These are phyloP conservation scores for Collybia sp. DNA, from an alignment of 768 basidiomycete genomes.

Conservation along the genomic window DNA sequence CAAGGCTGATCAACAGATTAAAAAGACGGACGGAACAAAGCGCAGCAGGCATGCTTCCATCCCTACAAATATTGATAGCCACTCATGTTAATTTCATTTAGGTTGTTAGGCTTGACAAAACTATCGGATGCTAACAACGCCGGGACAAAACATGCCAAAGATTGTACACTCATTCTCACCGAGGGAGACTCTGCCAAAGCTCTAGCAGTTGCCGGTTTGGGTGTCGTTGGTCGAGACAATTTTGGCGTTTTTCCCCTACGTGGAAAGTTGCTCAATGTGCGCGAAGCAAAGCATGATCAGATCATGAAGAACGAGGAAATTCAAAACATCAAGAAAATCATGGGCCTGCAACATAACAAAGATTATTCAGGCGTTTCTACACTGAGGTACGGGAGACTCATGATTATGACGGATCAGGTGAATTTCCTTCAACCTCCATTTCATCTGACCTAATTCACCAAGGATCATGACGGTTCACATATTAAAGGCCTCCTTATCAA, in stretches of 20 bases:
- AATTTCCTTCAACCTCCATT: constrained; percentile 12
- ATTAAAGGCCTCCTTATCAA: constrained; percentile 99
- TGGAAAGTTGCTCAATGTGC: constrained; percentile 94
- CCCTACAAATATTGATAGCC: not conserved
- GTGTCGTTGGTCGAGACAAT: constrained; percentile 92
- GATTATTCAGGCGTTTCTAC: constrained; percentile 65
- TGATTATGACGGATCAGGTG: constrained; percentile 99
- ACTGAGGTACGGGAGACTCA: constrained; percentile 88
- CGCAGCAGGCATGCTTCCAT: constrained; percentile 61
- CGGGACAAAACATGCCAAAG: constrained; percentile 71
- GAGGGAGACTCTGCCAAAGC: constrained; percentile 99
- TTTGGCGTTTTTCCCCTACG: constrained; percentile 98
- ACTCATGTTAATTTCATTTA: constrained; percentile 20
- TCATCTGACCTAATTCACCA: constrained; percentile 1
- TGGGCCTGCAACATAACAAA: constrained; percentile 94
- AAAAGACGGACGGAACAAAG: constrained; percentile 93
- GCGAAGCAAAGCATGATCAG: constrained; percentile 93
- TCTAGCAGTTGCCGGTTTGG: constrained; percentile 89
- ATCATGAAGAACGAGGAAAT: constrained; percentile 99
- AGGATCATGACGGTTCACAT: constrained; percentile 99
- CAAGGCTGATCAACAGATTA: constrained; percentile 93
- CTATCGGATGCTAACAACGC: constrained; percentile 97
- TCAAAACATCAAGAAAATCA: constrained; percentile 95
- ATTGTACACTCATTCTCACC: constrained; percentile 94
- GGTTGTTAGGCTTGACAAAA: constrained; percentile 88